A percentile compares a stretch with the other conserved stretches of the same genome.
Conservation (phyloP, 2,329 filamentous ascomycete species). For the Xylaria digitata region DNA sequence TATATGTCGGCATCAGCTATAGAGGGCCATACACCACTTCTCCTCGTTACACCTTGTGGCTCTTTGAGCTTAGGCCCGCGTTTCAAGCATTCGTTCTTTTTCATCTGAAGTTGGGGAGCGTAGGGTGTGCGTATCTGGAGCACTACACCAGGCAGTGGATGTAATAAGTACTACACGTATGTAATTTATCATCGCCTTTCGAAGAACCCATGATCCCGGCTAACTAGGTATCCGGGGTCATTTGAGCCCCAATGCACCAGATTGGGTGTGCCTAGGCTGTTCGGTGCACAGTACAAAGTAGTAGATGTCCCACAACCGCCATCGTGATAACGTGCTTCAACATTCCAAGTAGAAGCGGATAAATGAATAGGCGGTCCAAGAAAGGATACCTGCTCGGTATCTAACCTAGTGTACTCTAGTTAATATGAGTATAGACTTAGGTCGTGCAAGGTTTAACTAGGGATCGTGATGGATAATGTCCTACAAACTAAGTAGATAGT, state of each 20-base stretch:
- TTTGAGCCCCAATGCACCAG: conserved; percentile 33
- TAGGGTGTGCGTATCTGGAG: neutral
- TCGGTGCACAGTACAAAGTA: conserved; percentile 28
- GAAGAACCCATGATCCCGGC: conserved; percentile 28
- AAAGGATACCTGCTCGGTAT: no score
- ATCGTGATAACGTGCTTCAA: neutral
- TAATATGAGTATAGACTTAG: neutral
- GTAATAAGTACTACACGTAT: neutral
- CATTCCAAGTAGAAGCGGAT: neutral
- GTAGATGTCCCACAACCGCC: neutral
- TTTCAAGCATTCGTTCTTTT: conserved; percentile 15
- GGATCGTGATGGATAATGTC: no score
- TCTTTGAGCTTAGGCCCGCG: neutral
- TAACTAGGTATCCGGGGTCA: conserved; percentile 17
- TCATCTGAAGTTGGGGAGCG: conserved; percentile 26
- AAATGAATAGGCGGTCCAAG: neutral
- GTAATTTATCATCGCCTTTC: conserved; percentile 8
- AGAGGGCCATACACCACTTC: neutral
- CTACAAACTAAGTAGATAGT: no score
- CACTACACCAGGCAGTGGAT: conserved; percentile 1
- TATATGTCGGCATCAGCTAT: neutral
- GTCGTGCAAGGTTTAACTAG: no score
- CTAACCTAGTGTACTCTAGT: no score
- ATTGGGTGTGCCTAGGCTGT: conserved; percentile 20
- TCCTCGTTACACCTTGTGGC: conserved; percentile 7